phyloP scores from a whole-genome alignment of 1,284 basidiomycete genomes.

The Ustanciosporium gigantosporum region DNA sequence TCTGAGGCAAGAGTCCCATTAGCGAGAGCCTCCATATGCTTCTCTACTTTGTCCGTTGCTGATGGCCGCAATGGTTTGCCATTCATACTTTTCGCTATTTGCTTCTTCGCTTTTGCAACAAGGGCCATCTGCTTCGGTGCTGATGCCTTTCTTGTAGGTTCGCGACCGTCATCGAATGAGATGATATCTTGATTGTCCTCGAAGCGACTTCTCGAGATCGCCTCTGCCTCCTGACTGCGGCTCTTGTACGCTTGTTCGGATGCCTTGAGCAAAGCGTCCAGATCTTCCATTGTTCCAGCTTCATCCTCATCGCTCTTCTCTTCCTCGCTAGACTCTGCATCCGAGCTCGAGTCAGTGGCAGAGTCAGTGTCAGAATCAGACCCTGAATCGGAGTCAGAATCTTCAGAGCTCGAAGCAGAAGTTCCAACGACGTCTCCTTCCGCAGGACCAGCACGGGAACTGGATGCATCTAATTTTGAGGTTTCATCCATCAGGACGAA shows the following conservation, averaged over 20 bases:
- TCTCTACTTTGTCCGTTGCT: slow-evolving; percentile 20
- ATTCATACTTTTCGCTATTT: background rate
- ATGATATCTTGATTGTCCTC: slow-evolving; percentile 43
- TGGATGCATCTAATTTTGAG: no score
- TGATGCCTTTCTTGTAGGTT: no score
- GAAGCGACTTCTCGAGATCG: slow-evolving; percentile 8
- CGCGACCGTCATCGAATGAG: no score
- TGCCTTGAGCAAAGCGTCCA: slow-evolving; percentile 32
- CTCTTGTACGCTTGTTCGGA: slow-evolving; percentile 34
- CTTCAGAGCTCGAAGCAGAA: slow-evolving; percentile 10
- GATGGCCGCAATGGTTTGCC: background rate
- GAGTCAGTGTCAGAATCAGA: slow-evolving; percentile 9
- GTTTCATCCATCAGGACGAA: no score
- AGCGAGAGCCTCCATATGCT: slow-evolving; percentile 30
- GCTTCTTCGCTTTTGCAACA: slow-evolving; percentile 32
- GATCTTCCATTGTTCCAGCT: slow-evolving; percentile 3
- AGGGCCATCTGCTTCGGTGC: no score
- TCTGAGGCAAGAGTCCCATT: slow-evolving; percentile 3
- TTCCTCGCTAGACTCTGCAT: background rate
- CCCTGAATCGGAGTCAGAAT: no score
- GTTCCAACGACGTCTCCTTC: no score
- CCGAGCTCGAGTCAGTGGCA: slow-evolving; percentile 12
- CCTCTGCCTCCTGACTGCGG: background rate
- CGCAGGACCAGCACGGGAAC: no score
- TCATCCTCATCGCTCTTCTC: background rate